Evolutionary conservation across 371 early-diverging fungal genomes (phyloP), one percentile per base, ranked within the genome.

Genomic region (Saksenaea vasiformis): DNA sequence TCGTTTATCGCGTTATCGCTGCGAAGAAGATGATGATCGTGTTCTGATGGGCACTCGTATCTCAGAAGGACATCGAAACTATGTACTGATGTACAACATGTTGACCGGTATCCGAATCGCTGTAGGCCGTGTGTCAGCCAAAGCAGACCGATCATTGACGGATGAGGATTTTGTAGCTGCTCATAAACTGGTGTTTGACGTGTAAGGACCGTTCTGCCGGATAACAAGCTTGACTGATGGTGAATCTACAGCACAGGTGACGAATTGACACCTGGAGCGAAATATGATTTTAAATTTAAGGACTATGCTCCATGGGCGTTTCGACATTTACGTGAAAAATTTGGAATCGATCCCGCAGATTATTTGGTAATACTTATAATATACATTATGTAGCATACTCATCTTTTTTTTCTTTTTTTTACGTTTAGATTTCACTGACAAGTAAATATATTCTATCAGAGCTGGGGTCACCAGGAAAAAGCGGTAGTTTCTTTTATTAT

Each of bases 261-360:
- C 73, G 96, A 97, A 71, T 71, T 95, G 73, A 93, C 93, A 3
- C 92, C 96, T 4, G 88, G 89, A 9, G 90, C 94, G 24, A 88
- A 91, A 64, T 97, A 96, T 75, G 97, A 97, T 65, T 97, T 96
- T 78, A 95, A 96, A 77, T 97, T 96, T 71, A 97, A 96, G 72
- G 98, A 97, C 74, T 96, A 96, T 74, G 93, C 95, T 1, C 98
- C 96, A 14, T 93, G 93, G 93, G 93, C 94, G 4, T 97, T 97
- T 70, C 87, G 95, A 38, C 77, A 83, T 64, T 84, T 96, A 53
- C 80, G 98, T 27, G 90, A 93, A 60, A 80, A 82, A 19, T 96
- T 95, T 72, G 82, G 86, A 37, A 88, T 97, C 35, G 93, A 93
- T 65, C 86, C 95, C 14, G 90, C 91, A 11, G 96, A 97, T 61